Conservation (phyloP, 768 basidiomycete species). For the Amanita brunnescens region DNA sequence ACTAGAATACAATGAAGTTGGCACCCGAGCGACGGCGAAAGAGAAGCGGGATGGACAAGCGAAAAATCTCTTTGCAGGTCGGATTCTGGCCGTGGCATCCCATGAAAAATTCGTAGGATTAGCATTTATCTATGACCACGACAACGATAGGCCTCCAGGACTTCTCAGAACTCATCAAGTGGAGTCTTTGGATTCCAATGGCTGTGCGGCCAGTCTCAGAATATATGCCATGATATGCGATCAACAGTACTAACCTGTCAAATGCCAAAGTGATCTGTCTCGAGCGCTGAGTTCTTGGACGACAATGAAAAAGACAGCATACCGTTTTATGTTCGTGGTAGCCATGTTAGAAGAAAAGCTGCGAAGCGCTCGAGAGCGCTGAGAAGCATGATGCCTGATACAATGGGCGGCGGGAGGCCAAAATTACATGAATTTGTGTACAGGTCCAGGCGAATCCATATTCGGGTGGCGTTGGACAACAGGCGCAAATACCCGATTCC, state of each 20-base stretch:
- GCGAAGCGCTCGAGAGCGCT: too few relatives aligned
- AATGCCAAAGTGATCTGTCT: constrained; percentile 24
- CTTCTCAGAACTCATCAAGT: constrained; percentile 47
- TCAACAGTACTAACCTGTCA: constrained; percentile 18
- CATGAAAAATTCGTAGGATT: constrained; percentile 46
- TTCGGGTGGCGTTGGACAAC: neutral
- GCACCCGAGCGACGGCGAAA: neutral
- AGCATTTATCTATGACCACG: constrained; percentile 43
- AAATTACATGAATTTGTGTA: neutral
- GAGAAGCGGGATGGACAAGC: constrained; percentile 38
- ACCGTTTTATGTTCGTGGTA: neutral
- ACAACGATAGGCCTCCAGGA: constrained; percentile 62
- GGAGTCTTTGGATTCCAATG: constrained; percentile 33
- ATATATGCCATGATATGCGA: neutral
- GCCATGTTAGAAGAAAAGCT: neutral
- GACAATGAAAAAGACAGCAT: neutral
- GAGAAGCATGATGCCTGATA: neutral
- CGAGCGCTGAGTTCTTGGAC: neutral
- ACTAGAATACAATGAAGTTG: constrained; percentile 20
- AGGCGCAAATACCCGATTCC: neutral
- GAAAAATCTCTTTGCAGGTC: constrained; percentile 46
- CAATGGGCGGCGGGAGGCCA: too few relatives aligned
- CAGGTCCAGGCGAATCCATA: neutral
- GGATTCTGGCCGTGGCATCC: constrained; percentile 66
- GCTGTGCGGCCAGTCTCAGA: constrained; percentile 21